phyloP scores from a whole-genome alignment of 2,329 filamentous ascomycete species.

The Claviceps pusilla region DNA sequence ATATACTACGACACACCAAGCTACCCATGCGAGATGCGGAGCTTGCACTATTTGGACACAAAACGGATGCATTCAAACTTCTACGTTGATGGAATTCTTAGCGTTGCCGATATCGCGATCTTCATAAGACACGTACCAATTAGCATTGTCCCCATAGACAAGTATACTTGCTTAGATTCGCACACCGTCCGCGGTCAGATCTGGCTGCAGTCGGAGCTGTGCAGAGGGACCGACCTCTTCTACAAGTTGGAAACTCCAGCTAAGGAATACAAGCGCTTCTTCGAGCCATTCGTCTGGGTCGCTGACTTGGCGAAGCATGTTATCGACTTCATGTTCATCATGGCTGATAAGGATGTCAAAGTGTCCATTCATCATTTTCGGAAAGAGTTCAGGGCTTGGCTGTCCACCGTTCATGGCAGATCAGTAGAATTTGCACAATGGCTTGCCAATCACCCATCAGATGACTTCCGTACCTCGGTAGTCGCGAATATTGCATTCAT shows the following conservation, averaged over 20 bases:
- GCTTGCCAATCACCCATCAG: slow-evolving; percentile 29
- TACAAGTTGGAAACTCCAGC: slow-evolving; percentile 47
- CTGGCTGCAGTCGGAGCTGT: slow-evolving; percentile 46
- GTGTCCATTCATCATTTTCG: slow-evolving; percentile 44
- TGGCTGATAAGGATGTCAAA: slow-evolving; percentile 13
- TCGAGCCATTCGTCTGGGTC: slow-evolving; percentile 53
- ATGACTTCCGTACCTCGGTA: slow-evolving; percentile 50
- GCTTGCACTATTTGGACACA: slow-evolving; percentile 37
- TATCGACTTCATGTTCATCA: slow-evolving; percentile 44
- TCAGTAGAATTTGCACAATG: slow-evolving; percentile 35
- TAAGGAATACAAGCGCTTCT: slow-evolving; percentile 46
- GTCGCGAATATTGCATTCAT: slow-evolving; percentile 48
- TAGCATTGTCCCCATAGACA: slow-evolving; percentile 45
- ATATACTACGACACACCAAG: slow-evolving; percentile 31
- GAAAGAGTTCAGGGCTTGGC: slow-evolving; percentile 41
- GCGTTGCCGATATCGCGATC: slow-evolving; percentile 21
- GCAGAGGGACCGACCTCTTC: slow-evolving; percentile 34
- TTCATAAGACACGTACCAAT: slow-evolving; percentile 46
- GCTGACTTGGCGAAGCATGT: slow-evolving; percentile 57
- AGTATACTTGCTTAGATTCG: slow-evolving; percentile 40
- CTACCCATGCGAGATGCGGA: slow-evolving; percentile 35
- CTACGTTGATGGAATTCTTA: slow-evolving; percentile 47
- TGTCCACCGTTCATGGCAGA: slow-evolving; percentile 27
- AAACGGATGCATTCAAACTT: slow-evolving; percentile 21
- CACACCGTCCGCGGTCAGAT: slow-evolving; percentile 37